These are phyloP conservation scores for Meyerozyma elateridarum DNA, from an alignment of 1,139 yeast genomes.

Conservation along the genomic window DNA sequence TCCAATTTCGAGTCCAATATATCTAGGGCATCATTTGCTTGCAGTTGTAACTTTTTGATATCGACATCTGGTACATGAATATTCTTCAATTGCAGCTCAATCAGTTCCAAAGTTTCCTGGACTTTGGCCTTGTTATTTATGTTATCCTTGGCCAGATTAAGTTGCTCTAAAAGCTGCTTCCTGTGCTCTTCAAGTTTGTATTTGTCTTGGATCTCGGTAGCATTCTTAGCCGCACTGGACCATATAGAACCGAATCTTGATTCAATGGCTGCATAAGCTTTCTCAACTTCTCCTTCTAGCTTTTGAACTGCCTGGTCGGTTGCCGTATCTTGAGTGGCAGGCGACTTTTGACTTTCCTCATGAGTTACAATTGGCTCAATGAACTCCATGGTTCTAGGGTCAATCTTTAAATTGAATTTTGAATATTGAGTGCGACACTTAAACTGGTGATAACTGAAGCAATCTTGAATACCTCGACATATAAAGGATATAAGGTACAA, in stretches of 20 bases:
- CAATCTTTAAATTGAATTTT: not conserved
- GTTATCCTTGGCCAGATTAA: constrained; percentile 27
- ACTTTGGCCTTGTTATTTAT: constrained; percentile 22
- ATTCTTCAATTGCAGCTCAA: constrained; percentile 31
- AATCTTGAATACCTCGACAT: no score
- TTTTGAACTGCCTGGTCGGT: constrained; percentile 47
- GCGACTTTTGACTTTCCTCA: constrained; percentile 5
- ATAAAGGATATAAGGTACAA: no score
- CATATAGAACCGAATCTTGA: constrained; percentile 36
- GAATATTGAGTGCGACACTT: no score
- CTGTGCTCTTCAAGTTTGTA: constrained; percentile 40
- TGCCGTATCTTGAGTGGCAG: constrained; percentile 11
- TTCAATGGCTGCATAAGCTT: constrained; percentile 45
- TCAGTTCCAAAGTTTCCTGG: constrained; percentile 22
- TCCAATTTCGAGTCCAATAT: constrained; percentile 65
- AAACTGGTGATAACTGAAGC: no score
- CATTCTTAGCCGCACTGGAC: constrained; percentile 31
- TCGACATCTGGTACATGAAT: constrained; percentile 17
- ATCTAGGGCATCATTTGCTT: constrained; percentile 60
- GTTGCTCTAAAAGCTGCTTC: constrained; percentile 30
- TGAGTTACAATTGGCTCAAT: constrained; percentile 8
- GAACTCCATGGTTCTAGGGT: constrained; percentile 7
- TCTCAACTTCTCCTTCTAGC: constrained; percentile 51
- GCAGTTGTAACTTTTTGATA: constrained; percentile 19
- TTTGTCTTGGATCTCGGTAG: constrained; percentile 29